These are phyloP conservation scores for Vigna hirtella DNA, from an alignment of 306 rosid genomes.

Conservation along the genomic window DNA sequence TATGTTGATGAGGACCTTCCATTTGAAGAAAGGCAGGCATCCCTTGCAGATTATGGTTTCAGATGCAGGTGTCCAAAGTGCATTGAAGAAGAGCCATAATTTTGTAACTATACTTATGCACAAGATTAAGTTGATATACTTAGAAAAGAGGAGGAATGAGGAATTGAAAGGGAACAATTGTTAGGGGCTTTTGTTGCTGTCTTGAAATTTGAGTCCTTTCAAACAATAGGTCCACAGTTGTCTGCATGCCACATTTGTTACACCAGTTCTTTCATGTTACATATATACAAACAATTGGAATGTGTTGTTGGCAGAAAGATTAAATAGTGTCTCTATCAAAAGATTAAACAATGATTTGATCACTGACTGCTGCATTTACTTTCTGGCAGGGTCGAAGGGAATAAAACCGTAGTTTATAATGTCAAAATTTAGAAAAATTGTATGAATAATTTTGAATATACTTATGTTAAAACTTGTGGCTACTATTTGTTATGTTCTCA, in stretches of 20 bases:
- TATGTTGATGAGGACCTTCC: slow-evolving; percentile 90
- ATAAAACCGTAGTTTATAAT: no score
- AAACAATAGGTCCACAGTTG: neutral
- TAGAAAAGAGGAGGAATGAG: slow-evolving; percentile 18
- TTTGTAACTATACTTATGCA: neutral
- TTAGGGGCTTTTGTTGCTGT: neutral
- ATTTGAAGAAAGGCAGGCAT: slow-evolving; percentile 73
- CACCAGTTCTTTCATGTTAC: slow-evolving; percentile 16
- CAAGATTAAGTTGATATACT: slow-evolving; percentile 29
- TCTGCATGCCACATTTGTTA: neutral
- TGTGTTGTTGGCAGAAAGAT: slow-evolving; percentile 4
- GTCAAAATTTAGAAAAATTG: no score
- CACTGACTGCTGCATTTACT: neutral
- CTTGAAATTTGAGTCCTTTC: slow-evolving; percentile 14
- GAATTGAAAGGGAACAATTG: neutral
- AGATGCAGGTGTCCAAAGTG: slow-evolving; percentile 79
- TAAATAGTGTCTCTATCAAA: neutral
- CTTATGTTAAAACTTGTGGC: no score
- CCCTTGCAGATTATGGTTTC: slow-evolving; percentile 90
- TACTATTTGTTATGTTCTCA: no score
- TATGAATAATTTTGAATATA: no score
- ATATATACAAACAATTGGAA: slow-evolving; percentile 10
- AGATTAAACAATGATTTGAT: neutral
- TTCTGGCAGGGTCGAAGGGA: no score
- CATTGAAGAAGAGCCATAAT: slow-evolving; percentile 58